phyloP scores from a whole-genome alignment of 768 basidiomycete species.

The Xanthoconium purpureum region DNA sequence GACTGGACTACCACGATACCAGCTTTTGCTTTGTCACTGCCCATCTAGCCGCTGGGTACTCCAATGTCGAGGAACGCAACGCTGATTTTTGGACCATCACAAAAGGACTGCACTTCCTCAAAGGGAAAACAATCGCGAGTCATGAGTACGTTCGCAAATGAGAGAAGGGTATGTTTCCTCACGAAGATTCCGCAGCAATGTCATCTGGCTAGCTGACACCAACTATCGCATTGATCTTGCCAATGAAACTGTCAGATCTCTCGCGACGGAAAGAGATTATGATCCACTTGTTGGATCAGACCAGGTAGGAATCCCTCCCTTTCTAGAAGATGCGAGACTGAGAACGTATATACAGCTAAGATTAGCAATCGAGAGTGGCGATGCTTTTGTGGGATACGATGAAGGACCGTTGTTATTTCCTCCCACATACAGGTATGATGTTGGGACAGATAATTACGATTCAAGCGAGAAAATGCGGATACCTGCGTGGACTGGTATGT shows the following conservation, averaged over 20 bases:
- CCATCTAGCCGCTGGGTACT: constrained; percentile 94
- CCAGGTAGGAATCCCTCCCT: constrained; percentile 55
- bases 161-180: neutral
- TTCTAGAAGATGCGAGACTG: neutral
- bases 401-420: constrained; percentile 91
- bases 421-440: constrained; percentile 92
- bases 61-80: constrained; percentile 87
- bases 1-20: constrained; percentile 87
- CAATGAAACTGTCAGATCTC: constrained; percentile 72
- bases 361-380: constrained; percentile 65
- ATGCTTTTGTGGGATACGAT: constrained; percentile 77
- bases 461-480: constrained; percentile 94
- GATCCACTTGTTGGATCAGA: constrained; percentile 77
- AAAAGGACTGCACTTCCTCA: constrained; percentile 79
- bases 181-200: constrained; percentile 55
- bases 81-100: constrained; percentile 88
- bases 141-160: constrained; percentile 69
- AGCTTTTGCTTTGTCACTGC: constrained; percentile 94
- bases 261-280: constrained; percentile 62
- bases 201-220: constrained; percentile 92
- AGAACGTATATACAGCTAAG: constrained; percentile 50
- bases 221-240: constrained; percentile 93
- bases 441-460: constrained; percentile 84
- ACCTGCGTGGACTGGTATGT: constrained; percentile 93
- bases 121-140: constrained; percentile 82